Evolutionary conservation across 2,329 filamentous ascomycete genomes (phyloP), one percentile per base, ranked within the genome.

Genomic region (Pestalotiopsis fici): DNA sequence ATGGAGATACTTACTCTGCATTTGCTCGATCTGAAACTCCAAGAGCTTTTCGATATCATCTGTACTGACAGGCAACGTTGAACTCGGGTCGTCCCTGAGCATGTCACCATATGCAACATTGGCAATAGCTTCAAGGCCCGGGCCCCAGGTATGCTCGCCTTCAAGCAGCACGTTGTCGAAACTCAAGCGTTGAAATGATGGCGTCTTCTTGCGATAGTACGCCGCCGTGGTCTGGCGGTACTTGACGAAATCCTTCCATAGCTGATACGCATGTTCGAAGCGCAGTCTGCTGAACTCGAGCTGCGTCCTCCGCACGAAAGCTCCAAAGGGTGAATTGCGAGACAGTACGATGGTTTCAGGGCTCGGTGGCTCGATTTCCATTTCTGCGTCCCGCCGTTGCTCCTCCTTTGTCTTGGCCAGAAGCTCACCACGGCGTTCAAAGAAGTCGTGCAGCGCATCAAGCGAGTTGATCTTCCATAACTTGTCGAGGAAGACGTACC

Each of bases 381-480:
- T 76, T 69, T 90, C 88, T 11, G 83, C 82, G 64, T 89, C 83
- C 60, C 81, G 81, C 50, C 87, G 85, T 65, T 86, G 80, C 70
- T 92, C 87, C 37, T 90, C 88, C 71, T 87, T 88, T 18, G 87
- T 86, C 74, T 88, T 91, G 66, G 83, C 84, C 61, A 96, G 79
- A 37, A 93, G 80, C 27, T 80, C 78, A 4, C 83, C 79, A 18
- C 92, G 83, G 25, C 82, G 82, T 35, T 87, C 85, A 75, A 97
- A 93, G 77, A 97, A 95, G 2, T 84, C 83, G 74, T 95, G 89
- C n/a, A 98, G 81, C 0, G 90, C 88, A 79, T 98, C 89, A 12
- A 97, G 86, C 23, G 92, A 95, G 75, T 95, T 90, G 71, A 98
- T 88, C 18, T 86, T 85, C 95, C 96, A 98, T 27, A 98, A 82